phyloP scores from a whole-genome alignment of 75 land plant species.

The Picea glauca region DNA sequence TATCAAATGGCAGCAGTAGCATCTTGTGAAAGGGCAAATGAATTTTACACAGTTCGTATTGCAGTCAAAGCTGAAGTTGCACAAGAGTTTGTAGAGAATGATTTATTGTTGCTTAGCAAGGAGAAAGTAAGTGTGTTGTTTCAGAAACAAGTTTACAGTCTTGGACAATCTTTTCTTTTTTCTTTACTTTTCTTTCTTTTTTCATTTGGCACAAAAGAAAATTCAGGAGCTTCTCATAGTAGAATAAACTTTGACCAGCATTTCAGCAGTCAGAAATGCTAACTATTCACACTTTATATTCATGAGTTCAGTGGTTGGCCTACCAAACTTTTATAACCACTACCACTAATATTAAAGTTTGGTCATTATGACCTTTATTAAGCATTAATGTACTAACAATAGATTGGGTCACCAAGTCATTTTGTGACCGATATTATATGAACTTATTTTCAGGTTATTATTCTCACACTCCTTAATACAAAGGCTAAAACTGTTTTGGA shows the following conservation, averaged over 20 bases:
- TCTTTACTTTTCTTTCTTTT: neutral
- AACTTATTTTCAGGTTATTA: no score
- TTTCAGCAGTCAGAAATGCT: constrained; percentile 2
- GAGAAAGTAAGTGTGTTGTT: constrained; percentile 42
- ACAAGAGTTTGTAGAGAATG: constrained; percentile 51
- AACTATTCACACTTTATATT: no score
- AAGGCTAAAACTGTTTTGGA: no score
- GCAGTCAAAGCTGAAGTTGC: constrained; percentile 29
- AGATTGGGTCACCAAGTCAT: no score
- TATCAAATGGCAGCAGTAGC: constrained; percentile 37
- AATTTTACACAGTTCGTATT: constrained; percentile 42
- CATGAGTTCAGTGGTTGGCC: no score
- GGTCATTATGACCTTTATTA: no score
- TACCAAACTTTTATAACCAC: no score
- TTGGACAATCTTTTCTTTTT: neutral
- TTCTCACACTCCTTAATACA: no score
- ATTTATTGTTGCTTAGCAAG: constrained; percentile 66
- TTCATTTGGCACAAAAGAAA: neutral
- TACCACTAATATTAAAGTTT: no score
- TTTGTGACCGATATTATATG: no score
- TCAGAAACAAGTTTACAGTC: neutral
- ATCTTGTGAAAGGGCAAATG: constrained; percentile 45
- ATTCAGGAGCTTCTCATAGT: neutral
- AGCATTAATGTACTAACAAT: no score
- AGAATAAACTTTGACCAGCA: neutral